Evolutionary conservation across 805 yeast species (phyloP), one percentile per base, ranked within the genome.

Genomic region (Tetrapisispora pingtungensis): DNA sequence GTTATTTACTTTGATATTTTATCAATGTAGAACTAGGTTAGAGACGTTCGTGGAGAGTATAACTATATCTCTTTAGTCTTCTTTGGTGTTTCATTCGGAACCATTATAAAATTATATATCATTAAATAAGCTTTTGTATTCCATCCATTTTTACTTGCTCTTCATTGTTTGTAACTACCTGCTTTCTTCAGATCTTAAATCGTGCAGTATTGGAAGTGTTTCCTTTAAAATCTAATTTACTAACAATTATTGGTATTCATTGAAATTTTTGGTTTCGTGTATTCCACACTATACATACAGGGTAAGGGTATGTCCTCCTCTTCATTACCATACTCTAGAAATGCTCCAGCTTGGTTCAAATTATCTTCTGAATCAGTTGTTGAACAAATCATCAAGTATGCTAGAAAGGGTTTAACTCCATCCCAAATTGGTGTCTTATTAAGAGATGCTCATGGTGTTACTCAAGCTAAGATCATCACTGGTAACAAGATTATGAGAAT

Each of bases 401-500:
- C 99, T 70, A 89, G 97, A 80, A 93, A 93, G 82, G 99, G 99
- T 89, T 78, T 89, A 71, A 86, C 97, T 62, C 99, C 99, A 67
- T 93, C 99, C 66, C 96, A 88, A 76, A 93, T 93, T 58, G 98
- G 99, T 86, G 98, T 93, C 69, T 75, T 88, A 67, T 85, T 93
- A 73, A 88, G 99, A 81, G 99, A 93, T 78, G 93, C 97, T 65
- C 97, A 93, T 80, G 99, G 99, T 77, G 97, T 93, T 66, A 81
- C 96, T 71, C 96, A 89, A 77, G 75, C 96, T 64, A 87, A 84
- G 79, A 81, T 90, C 68, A 87, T 87, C 76, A 90, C 98, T 64
- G 97, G 97, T 81, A 81, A 89, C 96, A 93, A 93, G 86, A 84
- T 93, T 68, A 84, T 93, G 74, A 89, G 99, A 84, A 89, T 93